These are phyloP conservation scores for Graphilbum sp. DNA, from an alignment of 2,329 filamentous ascomycete species.

Conservation along the genomic window DNA sequence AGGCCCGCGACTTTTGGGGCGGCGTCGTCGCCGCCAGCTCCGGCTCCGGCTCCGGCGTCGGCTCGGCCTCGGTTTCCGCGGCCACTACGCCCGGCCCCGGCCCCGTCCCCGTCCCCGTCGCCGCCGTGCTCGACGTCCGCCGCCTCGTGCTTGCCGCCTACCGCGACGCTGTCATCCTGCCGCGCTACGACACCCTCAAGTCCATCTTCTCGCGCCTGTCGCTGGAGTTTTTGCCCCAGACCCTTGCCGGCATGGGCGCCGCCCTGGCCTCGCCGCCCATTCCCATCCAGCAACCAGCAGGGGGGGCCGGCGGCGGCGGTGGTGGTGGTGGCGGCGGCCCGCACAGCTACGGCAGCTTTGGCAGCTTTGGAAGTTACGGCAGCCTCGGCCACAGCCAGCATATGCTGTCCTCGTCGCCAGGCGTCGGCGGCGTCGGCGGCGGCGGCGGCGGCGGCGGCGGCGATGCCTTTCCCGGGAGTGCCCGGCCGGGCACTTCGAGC, in stretches of 20 bases:
- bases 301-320: background rate
- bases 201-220: constrained; percentile 78
- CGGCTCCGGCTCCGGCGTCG: background rate
- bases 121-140: constrained; percentile 61
- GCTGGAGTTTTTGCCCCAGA: constrained; percentile 55
- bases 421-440: constrained; percentile 23
- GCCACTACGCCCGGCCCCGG: constrained; percentile 11
- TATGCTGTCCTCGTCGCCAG: constrained; percentile 31
- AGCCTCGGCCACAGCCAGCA: constrained; percentile 17
- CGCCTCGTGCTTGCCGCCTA: constrained; percentile 76
- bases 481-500: too few relatives aligned
- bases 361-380: constrained; percentile 15
- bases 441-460: too few relatives aligned
- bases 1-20: constrained; percentile 85
- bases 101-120: constrained; percentile 23
- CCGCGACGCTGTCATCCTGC: constrained; percentile 75
- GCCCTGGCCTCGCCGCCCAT: constrained; percentile 32
- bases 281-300: constrained; percentile 24
- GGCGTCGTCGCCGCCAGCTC: constrained; percentile 29
- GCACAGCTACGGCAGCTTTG: too few relatives aligned
- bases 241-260: constrained; percentile 30
- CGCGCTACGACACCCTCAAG: constrained; percentile 77
- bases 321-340: constrained; percentile 6
- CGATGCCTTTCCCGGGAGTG: too few relatives aligned
- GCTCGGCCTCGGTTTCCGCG: too few relatives aligned